Conservation (phyloP, 1,284 basidiomycete species). For the Ganoderma sp. region DNA sequence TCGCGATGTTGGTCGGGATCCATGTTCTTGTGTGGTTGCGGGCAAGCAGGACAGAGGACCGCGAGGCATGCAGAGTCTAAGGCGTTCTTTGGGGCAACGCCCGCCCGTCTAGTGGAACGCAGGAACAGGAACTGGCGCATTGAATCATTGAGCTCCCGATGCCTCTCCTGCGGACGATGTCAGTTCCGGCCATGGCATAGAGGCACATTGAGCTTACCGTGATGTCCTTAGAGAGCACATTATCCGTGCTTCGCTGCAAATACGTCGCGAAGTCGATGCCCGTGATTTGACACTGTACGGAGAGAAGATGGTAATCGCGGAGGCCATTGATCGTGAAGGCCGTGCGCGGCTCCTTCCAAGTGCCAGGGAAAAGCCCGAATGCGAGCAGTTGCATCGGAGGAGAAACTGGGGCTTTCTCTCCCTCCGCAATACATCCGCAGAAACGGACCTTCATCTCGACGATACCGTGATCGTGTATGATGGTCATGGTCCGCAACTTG, state of each 20-base stretch:
- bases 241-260: background rate
- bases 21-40: constrained; percentile 34
- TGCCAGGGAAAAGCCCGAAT: background rate
- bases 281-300: background rate
- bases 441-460: background rate
- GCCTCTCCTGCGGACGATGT: constrained; percentile 22
- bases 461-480: background rate
- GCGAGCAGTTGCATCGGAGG: background rate
- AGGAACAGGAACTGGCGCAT: constrained; percentile 25
- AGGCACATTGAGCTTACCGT: too few relatives aligned
- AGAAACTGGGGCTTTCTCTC: background rate
- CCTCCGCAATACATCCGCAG: background rate
- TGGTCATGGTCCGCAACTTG: background rate
- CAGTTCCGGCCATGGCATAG: too few relatives aligned
- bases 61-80: constrained; percentile 3
- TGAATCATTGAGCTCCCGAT: constrained; percentile 27
- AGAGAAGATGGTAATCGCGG: constrained; percentile 1
- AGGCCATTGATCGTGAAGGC: background rate
- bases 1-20: constrained; percentile 10
- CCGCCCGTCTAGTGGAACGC: constrained; percentile 10
- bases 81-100: background rate
- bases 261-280: background rate
- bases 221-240: background rate
- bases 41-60: constrained; percentile 29
- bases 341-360: background rate